Evolutionary conservation across 192 early-diverging fungal genomes (phyloP), one percentile per base, ranked within the genome.

Genomic region (Mortierella alpina): DNA sequence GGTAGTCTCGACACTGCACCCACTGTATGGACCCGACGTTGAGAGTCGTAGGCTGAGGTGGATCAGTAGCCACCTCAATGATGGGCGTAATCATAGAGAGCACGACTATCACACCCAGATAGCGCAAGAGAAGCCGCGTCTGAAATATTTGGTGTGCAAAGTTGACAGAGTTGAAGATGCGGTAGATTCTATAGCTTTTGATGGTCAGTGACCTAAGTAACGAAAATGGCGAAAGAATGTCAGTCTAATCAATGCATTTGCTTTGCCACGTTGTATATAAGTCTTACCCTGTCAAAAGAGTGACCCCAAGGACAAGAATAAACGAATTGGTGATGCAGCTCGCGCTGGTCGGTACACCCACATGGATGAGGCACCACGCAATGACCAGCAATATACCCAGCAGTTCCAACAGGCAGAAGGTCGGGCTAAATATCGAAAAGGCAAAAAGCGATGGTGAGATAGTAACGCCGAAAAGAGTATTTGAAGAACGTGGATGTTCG

Each of bases 151-250:
- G 63, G 40, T 78, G 64, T 6, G 50, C 5, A 31, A 61, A 54
- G 2, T 23, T 70, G 58, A 77, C 67, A 42, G 59, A 63, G 66
- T 88, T 84, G 63, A 88, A 88, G 64, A 88, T 88, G 11, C 86
- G 79, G 57, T 86, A 88, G 31, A 88, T 84, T 49, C 86, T 72
- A 63, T 82, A 88, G 23, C 84, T 85, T 46, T 88, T 88, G 59
- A 85, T 81, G 13, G 83, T 81, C 63, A 88, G 59, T 12, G 85
- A 84, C 9, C 86, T 86, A 73, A 41, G 42, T 31, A 15, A 54
- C 39, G 5, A 64, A 20, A 23, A 12, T 1, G 39, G 51, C 14
- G 17, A 6, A 2, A 18, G 63, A 4, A 2, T 53, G 20, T n/a
- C 18, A 10, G 40, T 46, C 17, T 8, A n/a, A n/a, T 18, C 14